These are phyloP conservation scores for Trametes villosa DNA, from an alignment of 768 basidiomycete genomes.

Conservation along the genomic window DNA sequence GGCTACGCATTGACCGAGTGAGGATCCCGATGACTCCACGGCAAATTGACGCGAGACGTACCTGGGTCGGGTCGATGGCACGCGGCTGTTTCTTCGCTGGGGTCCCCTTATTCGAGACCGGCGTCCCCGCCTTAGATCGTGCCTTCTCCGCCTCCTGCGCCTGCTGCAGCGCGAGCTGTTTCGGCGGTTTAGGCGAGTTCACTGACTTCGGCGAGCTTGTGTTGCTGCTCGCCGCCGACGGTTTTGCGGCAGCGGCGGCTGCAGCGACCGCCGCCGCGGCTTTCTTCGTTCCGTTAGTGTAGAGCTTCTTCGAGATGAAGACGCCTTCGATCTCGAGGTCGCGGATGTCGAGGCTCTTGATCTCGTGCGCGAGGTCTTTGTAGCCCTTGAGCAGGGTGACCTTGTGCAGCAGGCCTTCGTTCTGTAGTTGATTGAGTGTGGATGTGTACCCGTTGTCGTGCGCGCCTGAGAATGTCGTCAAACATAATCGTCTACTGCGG, in stretches of 20 bases:
- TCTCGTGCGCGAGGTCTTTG: slow-evolving; percentile 40
- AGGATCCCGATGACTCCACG: not conserved
- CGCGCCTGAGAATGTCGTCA: slow-evolving; percentile 26
- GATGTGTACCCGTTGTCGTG: slow-evolving; percentile 50
- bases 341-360: slow-evolving; percentile 37
- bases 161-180: slow-evolving; percentile 8
- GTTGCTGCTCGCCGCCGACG: not conserved
- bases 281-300: slow-evolving; percentile 23
- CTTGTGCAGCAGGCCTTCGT: slow-evolving; percentile 44
- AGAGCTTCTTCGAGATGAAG: slow-evolving; percentile 40
- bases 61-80: slow-evolving; percentile 22
- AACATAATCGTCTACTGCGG: not conserved
- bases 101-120: slow-evolving; percentile 6
- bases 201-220: slow-evolving; percentile 9
- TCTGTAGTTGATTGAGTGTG: slow-evolving; percentile 41
- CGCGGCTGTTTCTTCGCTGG: slow-evolving; percentile 12
- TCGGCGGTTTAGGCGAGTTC: slow-evolving; percentile 10
- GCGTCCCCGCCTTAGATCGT: slow-evolving; percentile 19
- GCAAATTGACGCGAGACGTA: not conserved
- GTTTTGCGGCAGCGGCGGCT: not conserved
- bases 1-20: slow-evolving; percentile 25
- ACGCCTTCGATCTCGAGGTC: slow-evolving; percentile 40
- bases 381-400: slow-evolving; percentile 45
- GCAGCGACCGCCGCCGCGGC: slow-evolving; percentile 8
- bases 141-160: slow-evolving; percentile 35